Conservation (phyloP, 2,329 filamentous ascomycete species). For the Phaeomoniella chlamydospora region DNA sequence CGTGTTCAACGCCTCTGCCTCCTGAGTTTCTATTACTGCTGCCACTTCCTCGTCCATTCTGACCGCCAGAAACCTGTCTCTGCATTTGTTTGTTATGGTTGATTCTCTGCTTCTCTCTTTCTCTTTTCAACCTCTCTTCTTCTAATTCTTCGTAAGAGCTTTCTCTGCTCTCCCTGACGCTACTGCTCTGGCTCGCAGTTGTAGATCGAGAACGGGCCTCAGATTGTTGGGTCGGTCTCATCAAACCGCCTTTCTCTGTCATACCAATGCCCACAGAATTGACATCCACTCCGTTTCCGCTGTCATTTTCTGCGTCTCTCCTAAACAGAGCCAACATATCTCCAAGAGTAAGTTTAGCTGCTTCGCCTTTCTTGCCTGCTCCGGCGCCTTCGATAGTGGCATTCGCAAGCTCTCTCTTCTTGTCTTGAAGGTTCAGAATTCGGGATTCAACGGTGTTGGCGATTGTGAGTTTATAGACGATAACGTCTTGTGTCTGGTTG, state of each 20-base stretch:
- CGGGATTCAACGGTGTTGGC: constrained; percentile 78
- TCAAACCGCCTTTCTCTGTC: constrained; percentile 3
- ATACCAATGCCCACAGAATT: constrained; percentile 6
- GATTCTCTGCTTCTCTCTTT: not conserved
- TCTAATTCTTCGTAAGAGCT: not conserved
- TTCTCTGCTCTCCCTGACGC: not conserved
- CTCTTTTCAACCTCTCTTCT: not conserved
- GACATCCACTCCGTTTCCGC: constrained; percentile 17
- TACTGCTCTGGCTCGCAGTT: not conserved
- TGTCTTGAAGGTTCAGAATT: constrained; percentile 86
- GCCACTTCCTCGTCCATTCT: constrained; percentile 17
- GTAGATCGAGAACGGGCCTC: not conserved
- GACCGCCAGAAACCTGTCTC: too few relatives aligned
- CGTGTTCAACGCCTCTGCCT: constrained; percentile 1
- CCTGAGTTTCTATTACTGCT: too few relatives aligned
- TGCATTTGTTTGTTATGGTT: constrained; percentile 1
- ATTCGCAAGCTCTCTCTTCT: constrained; percentile 82
- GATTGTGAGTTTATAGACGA: constrained; percentile 89
- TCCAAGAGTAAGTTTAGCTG: constrained; percentile 75
- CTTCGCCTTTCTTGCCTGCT: constrained; percentile 47
- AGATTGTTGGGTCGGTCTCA: constrained; percentile 3
- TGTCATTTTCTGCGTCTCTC: constrained; percentile 44
- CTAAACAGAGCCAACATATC: constrained; percentile 88
- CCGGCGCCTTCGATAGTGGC: constrained; percentile 63
- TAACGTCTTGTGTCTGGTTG: constrained; percentile 86